phyloP scores from a whole-genome alignment of 2,329 filamentous ascomycete species.

The Alternaria longipes region DNA sequence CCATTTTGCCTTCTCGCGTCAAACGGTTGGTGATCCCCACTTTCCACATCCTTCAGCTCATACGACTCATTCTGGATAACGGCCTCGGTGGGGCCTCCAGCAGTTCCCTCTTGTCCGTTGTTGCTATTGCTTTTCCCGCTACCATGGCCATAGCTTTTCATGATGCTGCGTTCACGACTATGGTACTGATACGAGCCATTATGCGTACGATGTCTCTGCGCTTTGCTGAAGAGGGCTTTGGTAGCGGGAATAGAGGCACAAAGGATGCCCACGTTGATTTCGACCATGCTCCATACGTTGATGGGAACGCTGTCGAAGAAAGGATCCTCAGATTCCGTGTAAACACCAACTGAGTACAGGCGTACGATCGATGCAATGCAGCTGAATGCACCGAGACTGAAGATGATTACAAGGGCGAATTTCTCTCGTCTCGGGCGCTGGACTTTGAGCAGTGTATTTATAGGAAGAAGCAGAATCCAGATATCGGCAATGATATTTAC shows the following conservation, averaged over 20 bases:
- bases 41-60: conserved; percentile 7
- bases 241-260: conserved; percentile 88
- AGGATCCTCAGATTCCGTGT: conserved; percentile 58
- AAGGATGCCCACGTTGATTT: conserved; percentile 87
- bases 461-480: conserved; percentile 82
- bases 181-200: conserved; percentile 31
- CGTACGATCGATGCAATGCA: conserved; percentile 80
- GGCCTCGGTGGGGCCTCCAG: not conserved
- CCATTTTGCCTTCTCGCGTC: not conserved
- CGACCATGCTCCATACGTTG: conserved; percentile 91
- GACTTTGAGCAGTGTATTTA: conserved; percentile 86
- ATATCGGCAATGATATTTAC: conserved; percentile 84
- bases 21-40: not conserved
- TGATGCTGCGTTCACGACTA: conserved; percentile 31
- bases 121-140: not conserved
- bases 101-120: not conserved
- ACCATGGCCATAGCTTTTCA: conserved; percentile 2
- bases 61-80: conserved; percentile 4
- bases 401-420: conserved; percentile 73
- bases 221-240: conserved; percentile 70
- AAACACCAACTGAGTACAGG: conserved; percentile 52
- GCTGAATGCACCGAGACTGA: conserved; percentile 87
- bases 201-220: conserved; percentile 25
- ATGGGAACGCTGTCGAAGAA: conserved; percentile 80
- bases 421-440: conserved; percentile 76